Evolutionary conservation across 129 eudicot genomes (phyloP).

Genomic region (Cynara cardunculus): DNA sequence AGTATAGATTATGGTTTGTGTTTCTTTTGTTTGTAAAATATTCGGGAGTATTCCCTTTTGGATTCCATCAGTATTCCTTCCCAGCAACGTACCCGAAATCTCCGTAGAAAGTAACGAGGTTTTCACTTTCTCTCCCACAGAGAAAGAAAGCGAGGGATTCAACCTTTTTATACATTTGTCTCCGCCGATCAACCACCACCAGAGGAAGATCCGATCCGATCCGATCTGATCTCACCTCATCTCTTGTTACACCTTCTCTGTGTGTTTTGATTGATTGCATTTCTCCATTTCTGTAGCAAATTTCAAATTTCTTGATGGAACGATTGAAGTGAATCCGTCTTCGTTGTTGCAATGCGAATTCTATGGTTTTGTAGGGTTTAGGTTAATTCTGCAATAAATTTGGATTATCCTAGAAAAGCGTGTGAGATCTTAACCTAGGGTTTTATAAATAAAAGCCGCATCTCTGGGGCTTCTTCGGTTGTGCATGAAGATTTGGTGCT

Average conservation of each 20-base stretch:
- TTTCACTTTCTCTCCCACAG: constrained; percentile 21
- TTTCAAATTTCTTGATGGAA: not conserved
- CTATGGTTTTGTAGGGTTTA: constrained; percentile 14
- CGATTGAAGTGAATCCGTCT: not conserved
- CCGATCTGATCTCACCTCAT: constrained; percentile 15
- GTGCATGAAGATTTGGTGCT: constrained; percentile 80
- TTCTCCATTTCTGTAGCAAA: not conserved
- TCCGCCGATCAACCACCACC: constrained; percentile 11
- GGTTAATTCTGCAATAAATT: constrained; percentile 3
- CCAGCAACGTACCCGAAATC: constrained; percentile 17
- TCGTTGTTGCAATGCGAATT: constrained; percentile 16
- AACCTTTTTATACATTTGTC: not conserved
- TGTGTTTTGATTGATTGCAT: not conserved
- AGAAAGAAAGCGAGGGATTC: constrained; percentile 6
- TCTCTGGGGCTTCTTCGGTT: constrained; percentile 20
- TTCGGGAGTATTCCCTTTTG: constrained; percentile 16
- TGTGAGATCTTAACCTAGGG: constrained; percentile 42
- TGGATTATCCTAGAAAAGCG: constrained; percentile 14
- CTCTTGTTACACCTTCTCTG: not conserved
- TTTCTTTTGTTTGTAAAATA: not conserved
- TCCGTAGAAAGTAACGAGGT: constrained; percentile 25
- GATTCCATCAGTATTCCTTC: constrained; percentile 15
- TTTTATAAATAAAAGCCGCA: constrained; percentile 16
- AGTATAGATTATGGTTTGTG: too few relatives aligned
- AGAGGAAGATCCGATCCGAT: constrained; percentile 41